Conservation (phyloP, 345 rosid species). For the Citrus unshiu region DNA sequence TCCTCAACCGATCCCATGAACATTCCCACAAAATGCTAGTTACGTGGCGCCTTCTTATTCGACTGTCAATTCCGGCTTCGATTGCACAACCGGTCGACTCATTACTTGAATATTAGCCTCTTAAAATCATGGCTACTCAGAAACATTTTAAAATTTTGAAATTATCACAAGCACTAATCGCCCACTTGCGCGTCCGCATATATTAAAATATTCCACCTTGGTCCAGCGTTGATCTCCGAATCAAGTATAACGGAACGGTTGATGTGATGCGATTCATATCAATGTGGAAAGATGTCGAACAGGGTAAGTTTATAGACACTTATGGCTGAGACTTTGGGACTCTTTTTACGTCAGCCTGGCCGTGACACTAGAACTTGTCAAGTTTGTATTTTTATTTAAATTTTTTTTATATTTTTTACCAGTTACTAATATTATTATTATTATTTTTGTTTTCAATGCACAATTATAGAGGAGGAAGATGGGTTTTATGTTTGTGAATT, state of each 20-base stretch:
- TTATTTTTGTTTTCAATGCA: background rate
- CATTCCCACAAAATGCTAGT: background rate
- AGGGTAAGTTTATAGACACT: background rate
- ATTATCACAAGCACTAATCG: no score
- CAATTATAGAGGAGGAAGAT: slow-evolving; percentile 1
- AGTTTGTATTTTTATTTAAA: background rate
- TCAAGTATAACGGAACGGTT: background rate
- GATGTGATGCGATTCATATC: background rate
- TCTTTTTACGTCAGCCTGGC: background rate
- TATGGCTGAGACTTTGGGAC: slow-evolving; percentile 24
- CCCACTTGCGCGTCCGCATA: background rate
- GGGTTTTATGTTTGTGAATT: slow-evolving; percentile 1
- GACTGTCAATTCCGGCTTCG: slow-evolving; percentile 9
- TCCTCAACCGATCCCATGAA: background rate
- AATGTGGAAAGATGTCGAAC: background rate
- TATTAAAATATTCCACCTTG: background rate
- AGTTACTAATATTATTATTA: background rate
- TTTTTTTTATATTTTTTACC: background rate
- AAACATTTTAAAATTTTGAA: background rate
- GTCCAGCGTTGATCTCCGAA: background rate
- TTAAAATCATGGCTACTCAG: background rate
- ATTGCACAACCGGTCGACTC: background rate
- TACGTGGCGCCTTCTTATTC: slow-evolving; percentile 25
- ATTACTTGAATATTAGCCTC: background rate
- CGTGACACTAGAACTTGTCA: background rate